Conservation (phyloP, 331 rosid genomes). For the Malus hybrid region DNA sequence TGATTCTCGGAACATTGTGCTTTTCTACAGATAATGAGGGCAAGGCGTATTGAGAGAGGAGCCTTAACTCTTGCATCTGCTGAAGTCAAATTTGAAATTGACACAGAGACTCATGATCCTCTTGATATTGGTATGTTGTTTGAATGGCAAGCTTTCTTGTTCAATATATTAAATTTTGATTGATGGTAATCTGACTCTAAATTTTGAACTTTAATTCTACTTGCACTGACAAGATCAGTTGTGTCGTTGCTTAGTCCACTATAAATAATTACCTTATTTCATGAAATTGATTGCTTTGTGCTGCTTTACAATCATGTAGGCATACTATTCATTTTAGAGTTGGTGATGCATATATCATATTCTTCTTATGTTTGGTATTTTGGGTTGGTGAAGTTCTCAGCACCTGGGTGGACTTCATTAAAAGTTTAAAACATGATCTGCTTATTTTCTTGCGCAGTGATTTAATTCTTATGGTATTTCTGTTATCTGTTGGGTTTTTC, state of each 20-base stretch:
- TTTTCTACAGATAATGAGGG: slow-evolving; percentile 73
- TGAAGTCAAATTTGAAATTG: slow-evolving; percentile 97
- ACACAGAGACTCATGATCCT: slow-evolving; percentile 98
- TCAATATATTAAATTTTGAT: background rate
- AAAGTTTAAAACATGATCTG: background rate
- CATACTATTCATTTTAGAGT: background rate
- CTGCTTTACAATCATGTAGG: background rate
- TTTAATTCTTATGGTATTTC: background rate
- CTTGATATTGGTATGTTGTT: slow-evolving; percentile 81
- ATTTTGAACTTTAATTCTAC: background rate
- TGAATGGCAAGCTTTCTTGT: background rate
- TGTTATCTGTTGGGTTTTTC: background rate
- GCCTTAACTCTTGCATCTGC: slow-evolving; percentile 99
- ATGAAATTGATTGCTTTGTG: background rate
- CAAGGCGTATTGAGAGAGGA: slow-evolving; percentile 86
- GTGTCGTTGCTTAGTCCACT: background rate
- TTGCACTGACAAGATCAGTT: background rate
- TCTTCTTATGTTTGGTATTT: background rate
- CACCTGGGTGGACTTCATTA: background rate
- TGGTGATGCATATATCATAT: background rate
- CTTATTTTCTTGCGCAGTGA: background rate
- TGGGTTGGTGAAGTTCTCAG: background rate
- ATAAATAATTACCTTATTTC: background rate
- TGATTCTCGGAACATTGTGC: slow-evolving; percentile 21
- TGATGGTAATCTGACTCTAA: background rate